Conservation (phyloP, 2,329 filamentous ascomycete genomes). For the Apiospora koreana region DNA sequence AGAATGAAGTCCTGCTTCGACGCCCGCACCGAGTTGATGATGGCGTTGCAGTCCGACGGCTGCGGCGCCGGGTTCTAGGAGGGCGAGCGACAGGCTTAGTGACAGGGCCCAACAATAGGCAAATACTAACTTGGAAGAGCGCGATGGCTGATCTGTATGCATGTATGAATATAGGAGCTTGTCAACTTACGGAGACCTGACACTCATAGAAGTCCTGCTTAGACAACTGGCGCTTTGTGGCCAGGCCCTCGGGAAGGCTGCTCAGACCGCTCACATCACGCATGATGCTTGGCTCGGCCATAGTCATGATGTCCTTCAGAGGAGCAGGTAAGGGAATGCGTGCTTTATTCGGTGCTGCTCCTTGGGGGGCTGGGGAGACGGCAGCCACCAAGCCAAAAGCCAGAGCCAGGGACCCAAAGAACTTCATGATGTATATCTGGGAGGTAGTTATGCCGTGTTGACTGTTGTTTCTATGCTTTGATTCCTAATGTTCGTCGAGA, state of each 20-base stretch:
- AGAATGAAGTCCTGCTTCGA: conserved; percentile 31
- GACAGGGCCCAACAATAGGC: background rate
- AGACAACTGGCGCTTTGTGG: conserved; percentile 20
- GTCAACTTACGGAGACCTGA: conserved; percentile 27
- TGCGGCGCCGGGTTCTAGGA: conserved; percentile 30
- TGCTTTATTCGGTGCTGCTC: conserved; percentile 9
- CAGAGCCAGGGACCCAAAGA: conserved; percentile 24
- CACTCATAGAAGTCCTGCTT: conserved; percentile 37
- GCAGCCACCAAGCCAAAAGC: conserved; percentile 25
- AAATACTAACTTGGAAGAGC: background rate
- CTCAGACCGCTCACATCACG: conserved; percentile 25
- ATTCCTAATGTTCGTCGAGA: background rate
- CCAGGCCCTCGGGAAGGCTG: conserved; percentile 23
- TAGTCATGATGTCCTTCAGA: conserved; percentile 22
- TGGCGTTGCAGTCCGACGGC: conserved; percentile 33
- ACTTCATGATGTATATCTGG: conserved; percentile 25
- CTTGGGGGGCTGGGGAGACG: conserved; percentile 20
- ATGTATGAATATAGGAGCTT: conserved; percentile 4
- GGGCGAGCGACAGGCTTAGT: background rate
- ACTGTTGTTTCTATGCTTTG: background rate
- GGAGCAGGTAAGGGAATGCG: background rate
- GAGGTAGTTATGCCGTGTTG: background rate
- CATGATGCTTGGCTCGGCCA: conserved; percentile 22
- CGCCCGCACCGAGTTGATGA: conserved; percentile 32
- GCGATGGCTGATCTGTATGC: background rate